Base-by-base conservation (phyloP, 176 grass and related monocot genomes). In the Ananas comosus region DNA sequence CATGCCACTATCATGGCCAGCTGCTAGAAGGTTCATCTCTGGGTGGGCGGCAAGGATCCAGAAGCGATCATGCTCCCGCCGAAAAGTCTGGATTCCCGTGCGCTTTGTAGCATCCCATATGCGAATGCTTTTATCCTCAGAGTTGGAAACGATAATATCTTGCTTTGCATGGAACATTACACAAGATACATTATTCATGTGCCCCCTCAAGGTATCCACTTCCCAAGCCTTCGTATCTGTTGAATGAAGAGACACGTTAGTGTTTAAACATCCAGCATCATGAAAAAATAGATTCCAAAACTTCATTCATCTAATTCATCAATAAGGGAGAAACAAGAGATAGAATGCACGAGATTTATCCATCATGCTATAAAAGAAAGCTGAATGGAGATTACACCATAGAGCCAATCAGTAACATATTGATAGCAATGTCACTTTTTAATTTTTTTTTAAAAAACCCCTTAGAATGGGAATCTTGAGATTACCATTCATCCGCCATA, bases 141-240 rank as follows among this genome's bases (percentile, higher is more conserved):
- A 97, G 77, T 97, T 97, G 22, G 93, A 97, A 11, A 97, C 84
- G 3, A 97, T 92, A 54, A 97, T 92, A 63, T 97, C 94, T 42
- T 92, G 89, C 77, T 85, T 97, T 1, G 84, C 86, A 4, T 97
- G 94, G 84, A 97, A 97, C 86, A 97, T 80, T 10, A 97, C 94
- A 12, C 86, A 88, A 7, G 93, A 97, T 17, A 92, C 93, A 50
- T 97, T 97, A 65, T 92, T 97, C 89, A 92, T 92, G 83, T 97
- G 93, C 2, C 93, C 93, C 57, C 93, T 81, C 64, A 97, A 64
- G 68, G 93, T 97, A 80, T 92, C 93, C 24, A 97, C 89, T 53
- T 97, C 93, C 89, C 93, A 97, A 42, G 89, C 93, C 77, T 97
- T 97, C 0, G 86, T 86, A 67, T 97, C 93, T 92, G 89, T 83